A percentile compares a stretch with the other conserved stretches of the same genome.
These are phyloP conservation scores for Hanseniaspora pseudoguilliermondii DNA, from an alignment of 805 yeast genomes.

Conservation along the genomic window DNA sequence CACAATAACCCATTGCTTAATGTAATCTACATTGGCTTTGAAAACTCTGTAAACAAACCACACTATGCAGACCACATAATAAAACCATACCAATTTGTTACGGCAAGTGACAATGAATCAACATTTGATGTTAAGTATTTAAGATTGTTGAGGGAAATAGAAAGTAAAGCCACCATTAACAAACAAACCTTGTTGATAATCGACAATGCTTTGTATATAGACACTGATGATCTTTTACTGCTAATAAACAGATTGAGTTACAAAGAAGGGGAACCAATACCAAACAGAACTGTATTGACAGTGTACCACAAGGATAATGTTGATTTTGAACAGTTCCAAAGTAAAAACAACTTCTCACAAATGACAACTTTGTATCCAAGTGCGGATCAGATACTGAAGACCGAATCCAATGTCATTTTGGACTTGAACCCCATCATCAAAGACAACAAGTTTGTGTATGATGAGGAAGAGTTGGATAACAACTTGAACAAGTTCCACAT, in stretches of 20 bases:
- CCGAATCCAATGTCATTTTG: conserved; percentile 63
- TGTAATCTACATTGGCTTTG: conserved; percentile 41
- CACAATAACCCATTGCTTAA: conserved; percentile 32
- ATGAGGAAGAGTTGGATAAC: conserved; percentile 38
- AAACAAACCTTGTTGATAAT: conserved; percentile 6
- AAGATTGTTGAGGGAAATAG: conserved; percentile 14
- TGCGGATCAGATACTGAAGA: conserved; percentile 40
- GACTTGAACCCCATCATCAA: conserved; percentile 39
- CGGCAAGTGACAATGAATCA: conserved; percentile 2
- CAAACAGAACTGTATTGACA: conserved; percentile 14
- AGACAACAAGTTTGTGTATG: conserved; percentile 21
- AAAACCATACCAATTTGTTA: conserved; percentile 29
- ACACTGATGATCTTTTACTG: background rate
- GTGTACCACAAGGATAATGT: conserved; percentile 32
- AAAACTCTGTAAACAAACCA: conserved; percentile 42
- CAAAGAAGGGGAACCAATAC: conserved; percentile 14
- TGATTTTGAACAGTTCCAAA: conserved; percentile 20
- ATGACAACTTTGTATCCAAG: conserved; percentile 34
- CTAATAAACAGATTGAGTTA: background rate
- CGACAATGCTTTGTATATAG: conserved; percentile 11
- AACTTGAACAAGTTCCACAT: conserved; percentile 31
- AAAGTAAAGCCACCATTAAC: conserved; percentile 11
- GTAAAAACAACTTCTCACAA: conserved; percentile 4
- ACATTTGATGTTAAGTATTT: background rate
- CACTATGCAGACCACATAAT: conserved; percentile 36